Base-by-base conservation (phyloP, 2,329 filamentous ascomycete species). In the Trichothecium roseum region DNA sequence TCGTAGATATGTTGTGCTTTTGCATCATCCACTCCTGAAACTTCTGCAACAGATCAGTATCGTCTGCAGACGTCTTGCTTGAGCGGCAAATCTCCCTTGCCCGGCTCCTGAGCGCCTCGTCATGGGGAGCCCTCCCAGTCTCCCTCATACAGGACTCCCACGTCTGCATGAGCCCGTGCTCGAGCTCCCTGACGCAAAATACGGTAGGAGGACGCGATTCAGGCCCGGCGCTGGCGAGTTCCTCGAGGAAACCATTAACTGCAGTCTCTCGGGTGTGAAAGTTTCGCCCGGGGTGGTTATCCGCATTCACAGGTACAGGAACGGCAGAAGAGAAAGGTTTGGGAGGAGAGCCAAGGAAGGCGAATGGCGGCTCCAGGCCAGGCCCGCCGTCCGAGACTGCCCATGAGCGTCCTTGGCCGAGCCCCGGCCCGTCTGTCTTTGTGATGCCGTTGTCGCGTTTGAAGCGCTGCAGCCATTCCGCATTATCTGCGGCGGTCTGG, bases 381-480 rank as follows among this genome's bases (percentile, higher is more conserved):
- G 66, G 62, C 5, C 69, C 69, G 17, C 71, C 70, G 28, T 66
- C 62, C n/a, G 54, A 48, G 3, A 67, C 42, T 31, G 60, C 60
- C 72, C 72, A 75, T 0, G 57, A 50, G 6, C 50, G 40, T 17
- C 51, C 55, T 2, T 49, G 42, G 0, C 62, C 57, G 0, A 78
- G 58, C 3, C 71, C 72, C 0, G 72, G 72, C 0, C 72, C 69
- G 4, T 59, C 54, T 8, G 62, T 57, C n/a, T 60, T 52, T 1
- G 69, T 51, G 20, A 79, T 67, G 14, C 72, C 72, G 1, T 59
- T 62, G 32, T 73, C 65, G 9, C 72, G 65, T 52, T 80, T 79
- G 57, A 80, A 78, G 30, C 74, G 66, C 37, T 66, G 62, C 10
- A 80, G 61, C 75, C 75, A 80, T 51, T 79, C 74, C 1, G 62